Evolutionary conservation across 805 yeast genomes (phyloP), one percentile per base, ranked within the genome.

Genomic region (Aciculoconidium aculeatum): DNA sequence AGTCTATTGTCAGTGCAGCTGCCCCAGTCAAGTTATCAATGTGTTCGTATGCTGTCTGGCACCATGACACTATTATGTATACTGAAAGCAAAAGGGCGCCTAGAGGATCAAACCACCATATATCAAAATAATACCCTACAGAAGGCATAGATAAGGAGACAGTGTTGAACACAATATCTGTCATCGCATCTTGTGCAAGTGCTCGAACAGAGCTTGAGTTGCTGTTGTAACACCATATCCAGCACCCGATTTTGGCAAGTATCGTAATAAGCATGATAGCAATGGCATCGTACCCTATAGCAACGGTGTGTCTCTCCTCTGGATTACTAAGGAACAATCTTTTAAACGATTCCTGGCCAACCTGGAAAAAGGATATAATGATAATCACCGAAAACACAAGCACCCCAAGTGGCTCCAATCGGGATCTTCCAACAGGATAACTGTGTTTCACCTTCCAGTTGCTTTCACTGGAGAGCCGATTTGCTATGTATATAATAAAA

Each of bases 361-460:
- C 85, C 47, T 81, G 87, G 26, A 77, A 44, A 37, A 82, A 82
- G 3, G 88, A 78, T 13, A 80, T 58, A 15, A 82, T 75, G 39
- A 82, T 82, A 21, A 83, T 63, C 21, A 81, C 65, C 1, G 86
- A 77, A 45, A 82, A 82, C 2, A 82, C 75, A 34, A 83, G 61
- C 11, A 82, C 80, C 0, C 94, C 92, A 32, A 82, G 65, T 1
- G 94, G 94, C 47, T 82, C 92, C 21, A 82, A 58, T 37, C 87
- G 67, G 21, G 76, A 65, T 26, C 83, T 61, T 3, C 94, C 94
- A 14, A 83, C 73, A 0, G 94, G 94, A 42, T 71, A 76, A 2
- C 58, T 41, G 32, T 61, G 59, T 16, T 56, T 55, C 3, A 70
- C 58, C 30, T 62, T 58, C 66, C 77, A 67, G 44, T 70, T 67